Base-by-base conservation (phyloP, 2,329 filamentous ascomycete species). In the Colletotrichum eleusines region DNA sequence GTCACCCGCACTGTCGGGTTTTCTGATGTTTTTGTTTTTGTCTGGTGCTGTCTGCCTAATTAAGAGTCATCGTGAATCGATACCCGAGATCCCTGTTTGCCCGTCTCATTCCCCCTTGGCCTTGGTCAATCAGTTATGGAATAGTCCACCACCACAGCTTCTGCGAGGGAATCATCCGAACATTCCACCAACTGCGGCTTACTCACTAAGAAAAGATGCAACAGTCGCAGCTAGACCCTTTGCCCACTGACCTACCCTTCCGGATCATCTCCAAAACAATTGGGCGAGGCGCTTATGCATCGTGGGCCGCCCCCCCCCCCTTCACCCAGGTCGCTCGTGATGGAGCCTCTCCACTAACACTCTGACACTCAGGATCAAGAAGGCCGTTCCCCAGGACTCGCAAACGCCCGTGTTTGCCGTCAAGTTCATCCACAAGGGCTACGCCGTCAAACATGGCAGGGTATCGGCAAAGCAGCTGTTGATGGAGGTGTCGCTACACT, bases 381-480 rank as follows among this genome's bases (percentile, higher is more conserved):
- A 98, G 84, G 96, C 95, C 38, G 89, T 92, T 57, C 95, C 95
- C 9, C 84, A 91, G 31, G 87, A 92, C 74, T 81, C 87, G 1
- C 83, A 88, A 33, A 87, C 84, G 33, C 95, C 95, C 38, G 85
- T 99, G 69, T 98, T 99, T 80, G 96, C 97, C 18, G 94, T 99
- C 81, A 99, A 99, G 81, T 94, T 99, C 82, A 98, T 99, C 79
- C 95, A 99, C 84, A 99, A 99, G 84, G 92, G 93, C 74, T 97
- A 98, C 81, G 97, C 96, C 69, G 89, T 94, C 76, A 92, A 92
- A 76, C 90, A 95, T 86, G 96, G 96, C 78, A 92, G 94, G 72
- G 91, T 99, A 75, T 94, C 92, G 38, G 88, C 91, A 42, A 95
- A 97, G 78, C 96, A 99, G 82, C 90, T 99, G 74, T 89, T 91